Base-by-base conservation (phyloP, 805 yeast species). In the Dipodascus albidus region DNA sequence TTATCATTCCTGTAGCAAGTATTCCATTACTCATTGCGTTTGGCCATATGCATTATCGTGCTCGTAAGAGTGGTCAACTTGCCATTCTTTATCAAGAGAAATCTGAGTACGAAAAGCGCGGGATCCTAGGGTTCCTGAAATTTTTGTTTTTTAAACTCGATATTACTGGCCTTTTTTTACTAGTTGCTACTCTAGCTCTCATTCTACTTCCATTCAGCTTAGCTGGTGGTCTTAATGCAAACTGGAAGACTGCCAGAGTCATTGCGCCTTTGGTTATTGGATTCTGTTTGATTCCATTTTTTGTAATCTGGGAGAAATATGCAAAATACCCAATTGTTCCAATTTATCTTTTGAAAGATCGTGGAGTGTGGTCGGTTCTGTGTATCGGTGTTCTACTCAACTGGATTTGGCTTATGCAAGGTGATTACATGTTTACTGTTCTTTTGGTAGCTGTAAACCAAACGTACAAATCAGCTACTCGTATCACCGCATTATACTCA, bases 211-310 rank as follows among this genome's bases (percentile, higher is more conserved):
- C 95, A 20, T 73, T 86, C 58, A 85, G 93, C 9, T 67, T 86
- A 27, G 90, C 90, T 14, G 90, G 87, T 58, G 89, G 89, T 57
- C 63, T 68, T 33, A 49, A 62, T 1, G 58, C 69, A 1, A 71
- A 73, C 51, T 86, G 95, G 95, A 62, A 69, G 53, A 70, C 72
- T 54, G 87, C 80, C 17, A 71, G 78, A 48, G 74, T 82, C 58
- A 80, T 86, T 59, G 91, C 75, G 3, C 88, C 90, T 1, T 67
- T 85, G 51, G 85, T 82, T 19, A 63, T 86, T 53, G 93, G 95
- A 2, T 73, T 79, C 58, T 76, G 73, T 20, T 65, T 81, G 27
- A 63, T 84, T 52, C 87, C 88, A 3, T 64, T 75, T n/a, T 79
- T 82, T 54, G 61, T 75, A 14, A 15, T 66, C 20, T 84, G 85